Base-by-base conservation (phyloP, 1,139 yeast genomes). In the Candida glucosophila region DNA sequence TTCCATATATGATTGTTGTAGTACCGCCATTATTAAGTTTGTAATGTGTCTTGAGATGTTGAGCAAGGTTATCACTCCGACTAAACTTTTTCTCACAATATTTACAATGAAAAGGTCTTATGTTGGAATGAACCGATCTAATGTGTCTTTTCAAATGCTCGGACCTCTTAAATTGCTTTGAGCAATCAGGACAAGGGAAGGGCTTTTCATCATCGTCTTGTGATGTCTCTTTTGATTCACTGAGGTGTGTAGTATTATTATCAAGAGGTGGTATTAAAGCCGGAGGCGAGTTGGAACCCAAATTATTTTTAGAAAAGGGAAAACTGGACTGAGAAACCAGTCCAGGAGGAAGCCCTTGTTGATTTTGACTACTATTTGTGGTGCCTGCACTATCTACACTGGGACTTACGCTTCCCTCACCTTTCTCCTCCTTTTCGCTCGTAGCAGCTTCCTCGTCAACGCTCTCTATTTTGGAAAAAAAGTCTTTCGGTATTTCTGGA, bases 91-190 rank as follows among this genome's bases (percentile, higher is more conserved):
- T 65, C 18, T 64, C 70, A 41, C 73, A 66, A 37, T 55, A 58
- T 32, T 58, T 58, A 44, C 73, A 66, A 32, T 59, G 67, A 47
- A 60, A 65, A 2, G 73, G 72, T 15, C 70, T 46, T 28, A 61
- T 59, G 35, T 61, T 62, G 10, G 67, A 58, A 40, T 65, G 73
- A 15, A 66, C 73, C 4, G 68, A 60, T 30, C 73, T 41, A 22
- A 60, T 53, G 36, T 66, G 72, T 30, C 72, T 47, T 41, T 65
- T 65, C 36, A 66, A 49, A 43, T 66, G 73, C 39, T 66, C 73
- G 19, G 63, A 58, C 26, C 73, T 44, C 40, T 65, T 63, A 43
- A 65, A 65, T 33, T 58, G 64, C 39, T 65, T 66, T 22, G 48
- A 53, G 40, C 73, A 66, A 27, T 60, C 58, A 4, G 58, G 54